Evolutionary conservation across 129 eudicot species (phyloP), one percentile per base, ranked within the genome.

Genomic region (Chrysanthemum lavandulifolium): DNA sequence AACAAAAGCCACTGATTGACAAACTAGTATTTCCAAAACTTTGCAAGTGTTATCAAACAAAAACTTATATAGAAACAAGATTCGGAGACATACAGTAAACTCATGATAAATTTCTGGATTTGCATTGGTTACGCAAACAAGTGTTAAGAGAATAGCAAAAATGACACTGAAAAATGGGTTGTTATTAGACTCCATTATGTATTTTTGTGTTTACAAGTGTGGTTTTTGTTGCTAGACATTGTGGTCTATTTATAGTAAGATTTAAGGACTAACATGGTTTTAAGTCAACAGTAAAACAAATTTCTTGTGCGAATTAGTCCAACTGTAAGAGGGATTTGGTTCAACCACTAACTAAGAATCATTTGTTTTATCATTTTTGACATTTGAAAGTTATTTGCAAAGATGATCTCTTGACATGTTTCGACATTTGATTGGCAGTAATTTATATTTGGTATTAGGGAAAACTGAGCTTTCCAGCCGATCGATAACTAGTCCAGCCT

Each of bases 41-140:
- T 13, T 13, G 1, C 2, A 61, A 63, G 49, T 63, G 16, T n/a
- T 0, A 23, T 11, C 6, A 5, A 67, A 58, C 4, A 10, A 47
- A 47, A 58, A 43, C 52, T 57, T 71, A 21, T 40, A 43, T n/a
- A n/a, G n/a, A n/a, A n/a, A n/a, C n/a, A n/a, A n/a, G n/a, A n/a
- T n/a, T n/a, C n/a, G 54, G 75, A 75, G 64, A 71, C 61, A 45
- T 84, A 87, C 93, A 66, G 47, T 68, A 68, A 87, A 87, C 65
- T 87, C 83, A 71, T 80, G 73, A 43, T 82, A 87, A 73, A 66
- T 71, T 74, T 74, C 82, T 19, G 65, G 82, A 73, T 72, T 67
- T 57, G 86, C 84, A 10, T 58, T 62, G 14, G 81, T 72, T 47
- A 76, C 6, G 64, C 65, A 77, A 10, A 47, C 67, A 58, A 82